phyloP scores from a whole-genome alignment of 2,329 filamentous ascomycete species.

The Cladosporium sp. region DNA sequence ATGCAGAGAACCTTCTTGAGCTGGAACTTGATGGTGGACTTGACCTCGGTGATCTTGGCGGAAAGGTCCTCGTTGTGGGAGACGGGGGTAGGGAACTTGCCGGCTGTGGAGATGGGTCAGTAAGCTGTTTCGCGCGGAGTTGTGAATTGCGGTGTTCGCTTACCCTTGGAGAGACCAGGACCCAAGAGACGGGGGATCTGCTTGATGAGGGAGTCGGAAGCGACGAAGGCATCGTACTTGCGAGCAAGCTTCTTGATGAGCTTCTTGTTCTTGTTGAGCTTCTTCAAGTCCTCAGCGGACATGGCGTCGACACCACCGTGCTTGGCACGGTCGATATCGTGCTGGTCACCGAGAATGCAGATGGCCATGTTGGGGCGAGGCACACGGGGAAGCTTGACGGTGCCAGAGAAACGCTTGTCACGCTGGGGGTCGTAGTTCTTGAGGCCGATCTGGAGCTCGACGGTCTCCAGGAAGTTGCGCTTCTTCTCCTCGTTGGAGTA shows the following conservation, averaged over 20 bases:
- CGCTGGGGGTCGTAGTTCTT: conserved; percentile 98
- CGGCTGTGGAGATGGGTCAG: conserved; percentile 60
- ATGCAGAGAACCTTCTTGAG: conserved; percentile 99
- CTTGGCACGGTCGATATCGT: conserved; percentile 99
- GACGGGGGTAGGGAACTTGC: conserved; percentile 99
- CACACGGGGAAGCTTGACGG: conserved; percentile 89
- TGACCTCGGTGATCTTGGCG: conserved; percentile 98
- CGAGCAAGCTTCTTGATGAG: conserved; percentile 99
- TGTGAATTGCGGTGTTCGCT: conserved; percentile 13
- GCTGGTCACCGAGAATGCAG: conserved; percentile 88
- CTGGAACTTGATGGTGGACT: conserved; percentile 99
- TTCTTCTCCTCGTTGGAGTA: conserved; percentile 63
- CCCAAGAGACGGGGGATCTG: conserved; percentile 99
- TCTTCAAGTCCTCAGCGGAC: conserved; percentile 98
- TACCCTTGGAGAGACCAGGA: conserved; percentile 96
- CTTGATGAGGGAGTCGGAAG: conserved; percentile 97
- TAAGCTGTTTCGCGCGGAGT: conserved; percentile 11
- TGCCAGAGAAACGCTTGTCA: conserved; percentile 99
- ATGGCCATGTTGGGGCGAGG: conserved; percentile 89
- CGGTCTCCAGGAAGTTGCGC: conserved; percentile 51
- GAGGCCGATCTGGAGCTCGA: conserved; percentile 82
- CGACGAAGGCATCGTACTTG: conserved; percentile 99
- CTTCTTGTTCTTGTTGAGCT: conserved; percentile 99
- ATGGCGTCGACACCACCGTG: conserved; percentile 98
- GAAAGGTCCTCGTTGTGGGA: conserved; percentile 93